Percentiles rank a stretch among this genome's conserved stretches.
Evolutionary conservation across 225 moss, liverwort and hornwort species (phyloP).

Genomic region (Antitrichia curtipendula): DNA sequence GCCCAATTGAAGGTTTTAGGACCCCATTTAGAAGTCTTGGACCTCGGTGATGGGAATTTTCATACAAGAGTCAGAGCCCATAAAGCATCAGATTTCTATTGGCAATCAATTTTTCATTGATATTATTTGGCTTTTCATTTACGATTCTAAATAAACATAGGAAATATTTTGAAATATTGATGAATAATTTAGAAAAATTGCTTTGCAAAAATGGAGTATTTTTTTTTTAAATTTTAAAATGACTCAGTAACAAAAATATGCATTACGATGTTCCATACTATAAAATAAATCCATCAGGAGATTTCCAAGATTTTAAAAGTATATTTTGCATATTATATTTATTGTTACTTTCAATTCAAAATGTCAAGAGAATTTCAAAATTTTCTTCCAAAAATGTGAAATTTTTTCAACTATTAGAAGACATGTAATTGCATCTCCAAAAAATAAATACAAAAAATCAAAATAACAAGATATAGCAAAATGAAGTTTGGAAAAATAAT

Average conservation of each 20-base stretch:
- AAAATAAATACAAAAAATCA: background rate
- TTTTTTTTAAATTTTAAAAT: background rate
- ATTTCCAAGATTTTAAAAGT: too few species aligned
- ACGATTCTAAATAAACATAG: background rate
- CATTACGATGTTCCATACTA: background rate
- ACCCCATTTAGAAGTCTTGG: fast-evolving
- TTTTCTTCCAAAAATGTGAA: too few species aligned
- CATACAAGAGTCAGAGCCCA: fast-evolving
- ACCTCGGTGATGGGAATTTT: background rate
- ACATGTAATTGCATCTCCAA: fast-evolving
- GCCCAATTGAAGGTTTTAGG: too few species aligned
- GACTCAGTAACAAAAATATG: fast-evolving
- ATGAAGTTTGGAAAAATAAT: background rate
- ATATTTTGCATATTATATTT: too few species aligned
- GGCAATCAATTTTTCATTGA: background rate
- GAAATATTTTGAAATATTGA: background rate
- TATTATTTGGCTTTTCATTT: background rate
- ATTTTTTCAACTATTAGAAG: background rate
- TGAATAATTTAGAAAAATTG: background rate
- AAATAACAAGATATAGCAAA: background rate
- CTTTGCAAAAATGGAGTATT: background rate
- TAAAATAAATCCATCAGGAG: background rate
- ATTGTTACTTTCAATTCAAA: background rate
- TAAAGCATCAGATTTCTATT: background rate
- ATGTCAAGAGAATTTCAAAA: fast-evolving